Evolutionary conservation across 2,329 filamentous ascomycete species (phyloP), one percentile per base, ranked within the genome.

Genomic region (Chaetomiaceae sp.): DNA sequence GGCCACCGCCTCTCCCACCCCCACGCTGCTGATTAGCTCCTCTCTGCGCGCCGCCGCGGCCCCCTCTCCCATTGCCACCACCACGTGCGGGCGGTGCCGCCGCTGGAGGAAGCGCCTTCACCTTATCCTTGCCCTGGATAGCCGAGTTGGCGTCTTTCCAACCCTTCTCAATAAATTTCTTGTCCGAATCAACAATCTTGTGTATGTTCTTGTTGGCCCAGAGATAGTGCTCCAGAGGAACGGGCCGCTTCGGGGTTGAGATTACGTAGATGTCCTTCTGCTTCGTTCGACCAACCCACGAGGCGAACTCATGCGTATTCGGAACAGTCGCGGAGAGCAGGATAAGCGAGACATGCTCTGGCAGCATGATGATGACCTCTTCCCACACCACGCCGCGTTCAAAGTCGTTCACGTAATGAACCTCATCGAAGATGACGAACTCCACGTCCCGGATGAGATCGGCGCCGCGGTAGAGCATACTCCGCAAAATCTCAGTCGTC

Each of bases 181-280:
- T 96, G 54, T 96, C 88, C 0, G 89, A 81, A 63, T 95, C 89
- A 13, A 99, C 94, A 63, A 99, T 96, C 70, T 95, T 96, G 73
- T 90, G 80, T 66, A 96, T 94, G 33, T 85, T 82, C 69, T 96
- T 97, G 53, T 86, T 87, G 4, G 90, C 91, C 94, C 94, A 99
- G 1, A 99, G 78, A 64, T 92, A 99, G 68, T 99, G 94, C 64
- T 99, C 94, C 2, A 99, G 74, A 0, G 94, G 94, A 0, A 99
- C 90, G 0, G 94, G 94, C 54, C 94, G 82, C 70, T 99, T 99
- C 0, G 91, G 86, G 0, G 94, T 99, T 0, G 94, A 97, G 51
- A 99, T 99, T 62, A 99, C 94, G 67, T 97, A 99, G 30, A 99
- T 97, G 64, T 99, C 89, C 71, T 96, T 97, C 72, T 95, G 92